These are phyloP conservation scores for Fusarium secorum DNA, from an alignment of 2,329 filamentous ascomycete genomes.

Conservation along the genomic window DNA sequence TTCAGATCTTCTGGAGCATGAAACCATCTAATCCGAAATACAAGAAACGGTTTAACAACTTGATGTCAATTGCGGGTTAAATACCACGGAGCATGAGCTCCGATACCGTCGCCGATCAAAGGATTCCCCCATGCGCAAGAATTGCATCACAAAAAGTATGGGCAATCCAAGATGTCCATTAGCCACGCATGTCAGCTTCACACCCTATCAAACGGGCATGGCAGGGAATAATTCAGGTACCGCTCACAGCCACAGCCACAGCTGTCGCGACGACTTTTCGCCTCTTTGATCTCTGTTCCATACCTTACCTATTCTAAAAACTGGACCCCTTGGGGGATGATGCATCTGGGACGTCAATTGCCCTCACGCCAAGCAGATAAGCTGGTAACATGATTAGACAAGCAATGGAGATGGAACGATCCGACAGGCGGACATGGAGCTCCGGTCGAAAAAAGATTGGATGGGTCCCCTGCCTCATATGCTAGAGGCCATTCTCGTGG, in stretches of 20 bases:
- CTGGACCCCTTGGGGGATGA: neutral
- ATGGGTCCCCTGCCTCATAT: neutral
- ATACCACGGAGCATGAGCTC: neutral
- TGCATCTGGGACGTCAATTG: neutral
- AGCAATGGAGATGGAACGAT: neutral
- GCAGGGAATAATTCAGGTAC: slow-evolving; percentile 13
- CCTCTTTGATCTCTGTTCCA: neutral
- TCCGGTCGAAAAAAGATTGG: neutral
- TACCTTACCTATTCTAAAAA: neutral
- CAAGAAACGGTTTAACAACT: neutral
- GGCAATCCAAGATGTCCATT: neutral
- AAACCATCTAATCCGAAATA: neutral
- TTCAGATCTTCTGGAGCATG: neutral
- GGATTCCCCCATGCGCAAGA: neutral
- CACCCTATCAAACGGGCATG: neutral
- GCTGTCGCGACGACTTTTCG: neutral
- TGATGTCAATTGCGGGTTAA: neutral
- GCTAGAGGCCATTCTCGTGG: neutral
- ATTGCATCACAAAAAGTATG: slow-evolving; percentile 6
- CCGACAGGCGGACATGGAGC: neutral
- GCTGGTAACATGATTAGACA: neutral
- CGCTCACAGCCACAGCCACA: neutral
- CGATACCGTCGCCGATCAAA: neutral
- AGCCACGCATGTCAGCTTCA: neutral
- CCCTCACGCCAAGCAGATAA: neutral